Percentiles rank a stretch among this genome's conserved stretches.
phyloP scores from a whole-genome alignment of 371 early-diverging fungal species.

The Thermomucor indicae-seudaticae region DNA sequence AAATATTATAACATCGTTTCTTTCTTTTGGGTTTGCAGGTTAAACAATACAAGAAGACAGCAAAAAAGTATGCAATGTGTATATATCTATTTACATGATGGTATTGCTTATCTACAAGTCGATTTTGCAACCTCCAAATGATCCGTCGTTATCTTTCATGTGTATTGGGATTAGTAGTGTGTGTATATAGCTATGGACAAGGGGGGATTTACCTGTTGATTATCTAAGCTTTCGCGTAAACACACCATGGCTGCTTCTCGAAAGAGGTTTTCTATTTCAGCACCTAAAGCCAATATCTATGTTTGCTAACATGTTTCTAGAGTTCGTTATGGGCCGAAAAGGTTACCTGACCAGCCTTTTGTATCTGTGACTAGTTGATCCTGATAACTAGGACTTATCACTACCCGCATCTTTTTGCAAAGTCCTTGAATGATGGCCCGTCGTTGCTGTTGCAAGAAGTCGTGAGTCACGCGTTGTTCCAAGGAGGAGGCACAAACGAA shows the following conservation, averaged over 20 bases:
- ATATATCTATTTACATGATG: too few species aligned
- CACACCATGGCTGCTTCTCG: slow-evolving; percentile 60
- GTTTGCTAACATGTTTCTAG: not conserved
- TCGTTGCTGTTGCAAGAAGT: slow-evolving; percentile 43
- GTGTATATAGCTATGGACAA: too few species aligned
- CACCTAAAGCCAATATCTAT: slow-evolving; percentile 22
- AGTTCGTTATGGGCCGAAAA: not conserved
- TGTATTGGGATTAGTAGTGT: not conserved
- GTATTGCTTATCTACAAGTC: too few species aligned
- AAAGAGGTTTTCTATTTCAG: slow-evolving; percentile 59
- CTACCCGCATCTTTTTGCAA: slow-evolving; percentile 53
- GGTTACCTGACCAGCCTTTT: slow-evolving; percentile 48
- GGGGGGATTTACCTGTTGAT: slow-evolving; percentile 6
- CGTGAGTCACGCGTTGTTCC: not conserved
- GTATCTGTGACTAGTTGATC: slow-evolving; percentile 26
- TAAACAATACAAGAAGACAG: too few species aligned
- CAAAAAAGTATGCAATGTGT: too few species aligned
- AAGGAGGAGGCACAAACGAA: not conserved
- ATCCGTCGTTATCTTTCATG: too few species aligned
- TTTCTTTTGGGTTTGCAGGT: too few species aligned
- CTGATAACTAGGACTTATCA: slow-evolving; percentile 27
- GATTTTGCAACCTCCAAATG: too few species aligned
- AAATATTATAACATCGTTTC: too few species aligned
- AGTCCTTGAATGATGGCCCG: slow-evolving; percentile 52
- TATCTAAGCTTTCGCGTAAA: slow-evolving; percentile 49